Evolutionary conservation across 495 filamentous ascomycete genomes (phyloP), one percentile per base, ranked within the genome.

Genomic region (Thermothielavioides terrestris): DNA sequence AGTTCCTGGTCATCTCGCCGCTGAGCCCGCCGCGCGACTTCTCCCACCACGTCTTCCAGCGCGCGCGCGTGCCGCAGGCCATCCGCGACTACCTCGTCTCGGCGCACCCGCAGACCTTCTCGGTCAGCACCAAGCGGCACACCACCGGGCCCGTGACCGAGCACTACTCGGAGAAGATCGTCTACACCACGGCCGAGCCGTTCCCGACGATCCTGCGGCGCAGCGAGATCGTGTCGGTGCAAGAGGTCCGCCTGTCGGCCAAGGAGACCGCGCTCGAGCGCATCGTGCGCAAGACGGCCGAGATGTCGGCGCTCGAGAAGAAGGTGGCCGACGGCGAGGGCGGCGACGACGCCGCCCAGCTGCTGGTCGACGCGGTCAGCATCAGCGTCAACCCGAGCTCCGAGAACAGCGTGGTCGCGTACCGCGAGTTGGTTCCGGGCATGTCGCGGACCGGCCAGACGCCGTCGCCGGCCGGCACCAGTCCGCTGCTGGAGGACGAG

Each of bases 151-250:
- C 78, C 2, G 77, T 83, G 22, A 68, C 78, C 21, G 78, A 81
- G 49, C 84, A 89, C 61, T 88, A 76, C 60, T 83, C 88, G 0
- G 89, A 97, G 67, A 96, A 95, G 71, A 79, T 81, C 0, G 69
- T 97, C 2, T 95, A 88, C 64, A 86, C 79, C 4, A 89, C 88
- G 7, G 82, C 82, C 0, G 89, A 95, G 54, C 57, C 84, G 1
- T 97, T 98, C 69, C 94, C 92, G 6, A 95, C 89, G 8, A 92
- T 98, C 34, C 72, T 95, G 21, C 79, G 89, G 30, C 77, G 89
- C 37, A 94, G 87, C 59, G 92, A 97, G 67, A 83, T 98, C 47
- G 64, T 94, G 10, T 64, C 75, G 3, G 73, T 77, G n/a, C 58
- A 59, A n/a, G 79, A 81, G 23, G 62, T 86, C 18, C 74, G 75